A percentile compares a stretch with the other conserved stretches of the same genome.
These are phyloP conservation scores for Jamesozyma rosinii DNA, from an alignment of 805 yeast genomes.

Conservation along the genomic window DNA sequence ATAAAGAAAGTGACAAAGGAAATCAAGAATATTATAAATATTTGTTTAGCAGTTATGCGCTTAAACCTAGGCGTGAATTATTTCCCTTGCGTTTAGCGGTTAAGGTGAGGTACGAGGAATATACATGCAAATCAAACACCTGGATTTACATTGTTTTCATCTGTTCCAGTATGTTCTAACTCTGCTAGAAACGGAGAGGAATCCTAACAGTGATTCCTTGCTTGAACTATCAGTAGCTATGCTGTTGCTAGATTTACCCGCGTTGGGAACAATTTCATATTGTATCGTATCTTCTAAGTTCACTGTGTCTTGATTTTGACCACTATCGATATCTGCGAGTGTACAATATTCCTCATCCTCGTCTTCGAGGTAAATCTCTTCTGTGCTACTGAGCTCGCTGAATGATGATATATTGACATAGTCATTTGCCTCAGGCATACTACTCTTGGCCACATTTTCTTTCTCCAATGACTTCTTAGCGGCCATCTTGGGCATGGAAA, in stretches of 20 bases:
- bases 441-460: neutral
- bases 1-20: neutral
- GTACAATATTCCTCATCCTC: neutral
- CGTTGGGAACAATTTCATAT: neutral
- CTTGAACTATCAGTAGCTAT: neutral
- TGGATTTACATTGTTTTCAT: neutral
- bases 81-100: no score
- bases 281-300: slow-evolving; percentile 2
- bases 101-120: no score
- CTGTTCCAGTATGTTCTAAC: slow-evolving; percentile 20
- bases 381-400: slow-evolving; percentile 26
- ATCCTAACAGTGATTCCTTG: slow-evolving; percentile 11
- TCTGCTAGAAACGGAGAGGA: slow-evolving; percentile 16
- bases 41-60: no score
- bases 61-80: no score
- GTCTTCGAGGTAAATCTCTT: slow-evolving; percentile 14
- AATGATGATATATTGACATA: slow-evolving; percentile 25
- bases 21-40: no score
- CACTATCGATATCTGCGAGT: neutral
- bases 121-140: neutral
- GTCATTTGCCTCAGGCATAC: slow-evolving; percentile 8
- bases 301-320: neutral
- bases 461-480: no score
- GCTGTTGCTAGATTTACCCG: neutral
- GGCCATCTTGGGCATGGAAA: no score